A percentile compares a stretch with the other conserved stretches of the same genome.
These are phyloP conservation scores for Climacium dendroides DNA, from an alignment of 225 moss, liverwort and hornwort genomes.

Conservation along the genomic window DNA sequence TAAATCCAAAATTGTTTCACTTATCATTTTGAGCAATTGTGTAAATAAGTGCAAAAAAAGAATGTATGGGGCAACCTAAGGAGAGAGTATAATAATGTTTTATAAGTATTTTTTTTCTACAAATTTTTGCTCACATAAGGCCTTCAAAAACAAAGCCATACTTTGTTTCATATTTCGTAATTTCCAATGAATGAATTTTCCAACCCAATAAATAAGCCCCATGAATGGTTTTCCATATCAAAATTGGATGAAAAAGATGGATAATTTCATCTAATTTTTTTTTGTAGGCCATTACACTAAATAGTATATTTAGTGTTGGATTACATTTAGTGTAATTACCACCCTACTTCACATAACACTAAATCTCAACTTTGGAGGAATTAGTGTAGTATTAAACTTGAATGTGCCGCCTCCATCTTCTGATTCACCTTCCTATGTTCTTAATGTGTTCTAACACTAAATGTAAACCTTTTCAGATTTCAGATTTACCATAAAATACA, in stretches of 20 bases:
- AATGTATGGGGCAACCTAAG: background rate
- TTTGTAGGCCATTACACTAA: too few relatives aligned
- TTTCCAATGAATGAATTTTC: background rate
- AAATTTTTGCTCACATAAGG: background rate
- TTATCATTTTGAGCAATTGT: background rate
- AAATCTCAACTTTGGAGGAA: too few relatives aligned
- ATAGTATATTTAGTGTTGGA: too few relatives aligned
- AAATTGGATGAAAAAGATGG: background rate
- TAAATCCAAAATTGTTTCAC: background rate
- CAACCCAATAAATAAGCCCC: fast-evolving
- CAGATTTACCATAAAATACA: too few relatives aligned
- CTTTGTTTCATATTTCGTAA: background rate
- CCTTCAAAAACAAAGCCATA: background rate
- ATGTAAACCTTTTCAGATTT: too few relatives aligned
- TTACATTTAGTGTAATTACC: too few relatives aligned
- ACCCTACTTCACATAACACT: too few relatives aligned
- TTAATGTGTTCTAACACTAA: too few relatives aligned
- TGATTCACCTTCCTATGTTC: too few relatives aligned
- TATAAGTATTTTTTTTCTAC: background rate
- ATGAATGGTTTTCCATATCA: background rate
- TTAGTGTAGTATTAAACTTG: too few relatives aligned
- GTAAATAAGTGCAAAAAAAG: background rate
- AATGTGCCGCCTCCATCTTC: too few relatives aligned
- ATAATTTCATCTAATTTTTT: background rate
- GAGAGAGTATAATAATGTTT: background rate